These are phyloP conservation scores for bread wheat (Triticum aestivum) DNA, from an alignment of 176 grass and related monocot genomes.

Conservation along the genomic window DNA sequence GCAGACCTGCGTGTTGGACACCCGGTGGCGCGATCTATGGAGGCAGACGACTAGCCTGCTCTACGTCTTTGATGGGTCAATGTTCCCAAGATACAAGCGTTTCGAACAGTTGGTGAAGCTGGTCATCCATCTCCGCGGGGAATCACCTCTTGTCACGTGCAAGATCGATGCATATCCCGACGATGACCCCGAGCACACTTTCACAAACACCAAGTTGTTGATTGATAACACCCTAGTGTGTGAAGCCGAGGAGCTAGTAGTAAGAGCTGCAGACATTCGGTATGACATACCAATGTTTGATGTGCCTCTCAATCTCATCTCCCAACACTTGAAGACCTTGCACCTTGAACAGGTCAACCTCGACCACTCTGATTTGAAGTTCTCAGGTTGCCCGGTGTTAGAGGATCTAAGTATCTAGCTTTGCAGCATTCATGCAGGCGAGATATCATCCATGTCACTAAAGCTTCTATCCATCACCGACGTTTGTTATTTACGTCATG, in stretches of 20 bases:
- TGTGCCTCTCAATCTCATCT: background rate
- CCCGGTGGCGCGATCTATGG: background rate
- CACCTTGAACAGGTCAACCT: background rate
- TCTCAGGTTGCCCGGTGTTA: background rate
- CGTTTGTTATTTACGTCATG: background rate
- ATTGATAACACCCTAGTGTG: background rate
- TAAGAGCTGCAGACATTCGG: too few relatives aligned
- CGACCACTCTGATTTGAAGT: background rate
- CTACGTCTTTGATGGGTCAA: background rate
- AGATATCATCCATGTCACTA: background rate
- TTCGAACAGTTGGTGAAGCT: background rate
- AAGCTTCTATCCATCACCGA: background rate
- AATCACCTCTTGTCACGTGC: background rate
- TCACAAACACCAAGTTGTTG: background rate
- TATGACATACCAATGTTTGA: background rate
- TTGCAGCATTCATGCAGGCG: background rate
- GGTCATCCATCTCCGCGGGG: background rate
- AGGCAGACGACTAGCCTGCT: background rate
- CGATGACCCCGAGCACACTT: background rate
- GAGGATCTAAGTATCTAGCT: background rate
- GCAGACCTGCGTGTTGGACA: background rate
- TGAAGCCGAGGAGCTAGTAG: background rate
- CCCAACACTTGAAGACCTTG: background rate
- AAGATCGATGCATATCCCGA: background rate
- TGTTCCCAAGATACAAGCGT: background rate